phyloP scores from a whole-genome alignment of 768 basidiomycete genomes.

The Tephrocybe rancida region DNA sequence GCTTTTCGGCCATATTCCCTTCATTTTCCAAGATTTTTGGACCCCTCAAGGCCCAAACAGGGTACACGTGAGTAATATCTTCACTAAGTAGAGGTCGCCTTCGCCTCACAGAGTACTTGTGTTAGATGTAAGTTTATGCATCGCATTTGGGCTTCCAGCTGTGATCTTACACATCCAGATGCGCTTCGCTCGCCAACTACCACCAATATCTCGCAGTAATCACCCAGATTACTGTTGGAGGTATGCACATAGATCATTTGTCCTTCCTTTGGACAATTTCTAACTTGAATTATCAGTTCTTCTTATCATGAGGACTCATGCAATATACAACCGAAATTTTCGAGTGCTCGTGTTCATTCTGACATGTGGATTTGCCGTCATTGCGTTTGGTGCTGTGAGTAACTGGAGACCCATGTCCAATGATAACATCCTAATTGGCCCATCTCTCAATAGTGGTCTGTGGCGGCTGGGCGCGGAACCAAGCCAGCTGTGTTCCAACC shows the following conservation, averaged over 20 bases:
- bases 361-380: conserved; percentile 24
- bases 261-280: too few relatives aligned
- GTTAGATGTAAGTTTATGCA: conserved; percentile 3
- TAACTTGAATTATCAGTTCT: conserved; percentile 24
- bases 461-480: background rate
- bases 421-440: background rate
- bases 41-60: conserved; percentile 23
- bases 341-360: conserved; percentile 28
- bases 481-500: background rate
- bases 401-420: too few relatives aligned
- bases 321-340: conserved; percentile 35
- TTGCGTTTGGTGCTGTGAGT: conserved; percentile 29
- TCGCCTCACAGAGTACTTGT: background rate
- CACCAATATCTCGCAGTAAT: conserved; percentile 34
- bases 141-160: too few relatives aligned
- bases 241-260: too few relatives aligned
- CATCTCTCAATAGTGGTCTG: background rate
- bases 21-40: conserved; percentile 36
- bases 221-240: conserved; percentile 35
- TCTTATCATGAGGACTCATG: conserved; percentile 41
- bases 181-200: conserved; percentile 22
- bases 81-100: background rate
- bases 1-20: conserved; percentile 39
- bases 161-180: too few relatives aligned
- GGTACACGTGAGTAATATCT: conserved; percentile 19